phyloP scores from a whole-genome alignment of 2,329 filamentous ascomycete species.

The Aspergillus spinulosporus region DNA sequence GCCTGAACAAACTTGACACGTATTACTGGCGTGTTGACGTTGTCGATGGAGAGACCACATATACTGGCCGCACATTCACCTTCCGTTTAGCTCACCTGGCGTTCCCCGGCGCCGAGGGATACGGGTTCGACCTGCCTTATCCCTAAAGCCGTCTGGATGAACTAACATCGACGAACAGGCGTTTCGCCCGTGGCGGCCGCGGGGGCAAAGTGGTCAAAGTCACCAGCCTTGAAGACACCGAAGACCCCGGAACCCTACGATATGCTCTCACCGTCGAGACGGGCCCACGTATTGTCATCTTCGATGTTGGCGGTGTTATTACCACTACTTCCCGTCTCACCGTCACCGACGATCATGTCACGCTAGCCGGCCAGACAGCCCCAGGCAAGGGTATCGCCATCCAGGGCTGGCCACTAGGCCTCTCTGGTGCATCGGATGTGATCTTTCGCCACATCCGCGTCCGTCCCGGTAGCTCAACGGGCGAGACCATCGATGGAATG shows the following conservation, averaged over 20 bases:
- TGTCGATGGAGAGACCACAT: not conserved
- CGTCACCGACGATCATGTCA: conserved; percentile 8
- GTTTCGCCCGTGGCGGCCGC: conserved; percentile 15
- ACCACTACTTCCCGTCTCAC: conserved; percentile 8
- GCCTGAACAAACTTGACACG: conserved; percentile 11
- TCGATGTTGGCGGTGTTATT: conserved; percentile 16
- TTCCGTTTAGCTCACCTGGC: conserved; percentile 12
- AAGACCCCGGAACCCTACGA: conserved; percentile 6
- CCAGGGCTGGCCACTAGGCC: conserved; percentile 12
- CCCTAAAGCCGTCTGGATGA: not conserved
- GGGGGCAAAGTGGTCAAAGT: conserved; percentile 16
- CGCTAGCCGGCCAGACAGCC: conserved; percentile 14
- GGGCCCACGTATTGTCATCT: conserved; percentile 10
- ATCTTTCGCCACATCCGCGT: conserved; percentile 13
- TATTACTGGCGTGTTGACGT: conserved; percentile 18
- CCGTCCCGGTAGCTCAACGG: conserved; percentile 4
- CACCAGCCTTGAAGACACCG: conserved; percentile 14
- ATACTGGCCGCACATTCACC: conserved; percentile 10
- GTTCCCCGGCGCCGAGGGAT: conserved; percentile 16
- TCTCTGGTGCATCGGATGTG: conserved; percentile 15
- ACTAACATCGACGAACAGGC: conserved; percentile 1
- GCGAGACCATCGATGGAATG: conserved; percentile 15
- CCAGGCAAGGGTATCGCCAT: conserved; percentile 17
- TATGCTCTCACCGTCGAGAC: conserved; percentile 11
- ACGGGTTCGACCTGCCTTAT: conserved; percentile 6